These are phyloP conservation scores for Aaosphaeria pasadenensis DNA, from an alignment of 2,329 filamentous ascomycete species.

Conservation along the genomic window DNA sequence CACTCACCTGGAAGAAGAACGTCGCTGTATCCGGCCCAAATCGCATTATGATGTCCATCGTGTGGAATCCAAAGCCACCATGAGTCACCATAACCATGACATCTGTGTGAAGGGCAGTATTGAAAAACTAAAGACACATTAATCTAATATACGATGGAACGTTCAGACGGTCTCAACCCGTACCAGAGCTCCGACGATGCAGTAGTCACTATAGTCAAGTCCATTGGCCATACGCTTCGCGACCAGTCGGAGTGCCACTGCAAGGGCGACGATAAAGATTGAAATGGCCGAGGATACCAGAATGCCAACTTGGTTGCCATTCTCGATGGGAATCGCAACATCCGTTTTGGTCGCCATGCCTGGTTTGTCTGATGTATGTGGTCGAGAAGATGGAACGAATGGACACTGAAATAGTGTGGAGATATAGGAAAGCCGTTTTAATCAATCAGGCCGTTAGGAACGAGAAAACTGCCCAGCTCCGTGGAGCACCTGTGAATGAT, in stretches of 20 bases:
- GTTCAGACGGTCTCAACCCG: neutral
- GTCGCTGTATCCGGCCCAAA: slow-evolving; percentile 12
- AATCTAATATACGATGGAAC: neutral
- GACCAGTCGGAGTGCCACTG: slow-evolving; percentile 8
- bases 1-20: slow-evolving; percentile 18
- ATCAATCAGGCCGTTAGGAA: too few species aligned
- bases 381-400: too few species aligned
- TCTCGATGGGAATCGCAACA: slow-evolving; percentile 8
- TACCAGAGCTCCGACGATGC: neutral
- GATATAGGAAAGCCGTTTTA: too few species aligned
- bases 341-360: too few species aligned
- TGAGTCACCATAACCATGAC: slow-evolving; percentile 13
- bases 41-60: slow-evolving; percentile 8
- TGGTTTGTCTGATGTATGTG: too few species aligned
- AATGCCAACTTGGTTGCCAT: slow-evolving; percentile 6
- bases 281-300: slow-evolving; percentile 6
- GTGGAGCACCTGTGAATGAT: too few species aligned
- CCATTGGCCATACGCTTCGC: neutral
- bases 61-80: slow-evolving; percentile 20
- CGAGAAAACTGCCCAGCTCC: too few species aligned
- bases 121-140: slow-evolving; percentile 7
- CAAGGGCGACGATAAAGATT: slow-evolving; percentile 8
- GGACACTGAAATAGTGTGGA: too few species aligned
- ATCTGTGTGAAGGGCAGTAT: slow-evolving; percentile 13
- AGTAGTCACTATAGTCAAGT: neutral